A percentile compares a stretch with the other conserved stretches of the same genome.
phyloP scores from a whole-genome alignment of 352 stramenopile species.

The Phytophthora colocasiae region DNA sequence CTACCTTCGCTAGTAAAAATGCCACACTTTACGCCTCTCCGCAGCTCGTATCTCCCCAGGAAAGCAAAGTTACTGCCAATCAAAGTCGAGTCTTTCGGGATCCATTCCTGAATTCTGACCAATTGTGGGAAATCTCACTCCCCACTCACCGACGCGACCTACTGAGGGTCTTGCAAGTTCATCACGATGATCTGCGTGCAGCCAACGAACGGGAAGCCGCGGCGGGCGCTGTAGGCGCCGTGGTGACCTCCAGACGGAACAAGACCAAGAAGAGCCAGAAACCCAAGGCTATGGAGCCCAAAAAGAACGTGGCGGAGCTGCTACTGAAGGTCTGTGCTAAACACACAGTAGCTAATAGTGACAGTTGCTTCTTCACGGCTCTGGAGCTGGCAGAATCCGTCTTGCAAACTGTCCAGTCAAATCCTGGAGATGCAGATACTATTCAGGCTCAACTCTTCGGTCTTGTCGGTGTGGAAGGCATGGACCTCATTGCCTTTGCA shows the following conservation, averaged over 20 bases:
- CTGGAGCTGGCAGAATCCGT: constrained; percentile 76
- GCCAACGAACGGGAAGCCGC: constrained; percentile 65
- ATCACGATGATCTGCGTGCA: constrained; percentile 57
- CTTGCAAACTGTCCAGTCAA: constrained; percentile 68
- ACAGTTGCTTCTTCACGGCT: constrained; percentile 63
- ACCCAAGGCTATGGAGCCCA: constrained; percentile 36
- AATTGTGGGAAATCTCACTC: constrained; percentile 42
- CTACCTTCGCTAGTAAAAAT: constrained; percentile 1
- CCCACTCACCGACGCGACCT: constrained; percentile 39
- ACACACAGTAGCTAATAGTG: constrained; percentile 42
- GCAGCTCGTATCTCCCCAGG: constrained; percentile 1
- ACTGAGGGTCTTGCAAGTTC: constrained; percentile 62
- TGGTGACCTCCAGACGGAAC: constrained; percentile 53
- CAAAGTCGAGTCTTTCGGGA: constrained; percentile 39
- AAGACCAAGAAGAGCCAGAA: constrained; percentile 25
- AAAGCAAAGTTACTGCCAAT: not conserved
- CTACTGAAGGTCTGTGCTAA: constrained; percentile 54
- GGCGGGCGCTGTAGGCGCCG: constrained; percentile 47
- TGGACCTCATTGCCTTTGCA: constrained; percentile 85
- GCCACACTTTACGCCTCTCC: constrained; percentile 9
- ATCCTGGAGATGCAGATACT: constrained; percentile 56
- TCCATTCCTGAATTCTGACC: constrained; percentile 40
- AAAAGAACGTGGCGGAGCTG: constrained; percentile 40
- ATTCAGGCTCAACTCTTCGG: constrained; percentile 83
- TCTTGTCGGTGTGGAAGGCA: constrained; percentile 85